Conservation (phyloP, 1,139 yeast genomes). For the Debaryomyces sp. region DNA sequence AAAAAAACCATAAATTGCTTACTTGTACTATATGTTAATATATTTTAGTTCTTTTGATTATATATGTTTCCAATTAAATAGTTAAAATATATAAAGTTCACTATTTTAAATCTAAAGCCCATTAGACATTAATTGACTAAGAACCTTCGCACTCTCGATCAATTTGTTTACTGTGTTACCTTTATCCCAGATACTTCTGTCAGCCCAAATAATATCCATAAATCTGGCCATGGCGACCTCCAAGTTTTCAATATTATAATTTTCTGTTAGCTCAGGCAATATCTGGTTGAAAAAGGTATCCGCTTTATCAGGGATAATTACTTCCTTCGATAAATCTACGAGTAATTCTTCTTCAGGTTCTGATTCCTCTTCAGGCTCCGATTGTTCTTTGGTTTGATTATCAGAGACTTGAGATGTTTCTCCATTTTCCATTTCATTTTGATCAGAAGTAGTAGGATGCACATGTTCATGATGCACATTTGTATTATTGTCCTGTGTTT, state of each 20-base stretch:
- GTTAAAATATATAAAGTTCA: slow-evolving; percentile 7
- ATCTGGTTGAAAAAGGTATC: slow-evolving; percentile 20
- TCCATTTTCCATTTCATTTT: slow-evolving; percentile 1
- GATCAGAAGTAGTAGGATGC: not conserved
- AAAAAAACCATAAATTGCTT: not conserved
- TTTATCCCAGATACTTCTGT: slow-evolving; percentile 70
- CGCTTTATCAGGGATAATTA: slow-evolving; percentile 19
- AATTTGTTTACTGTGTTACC: slow-evolving; percentile 36
- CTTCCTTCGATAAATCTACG: slow-evolving; percentile 19
- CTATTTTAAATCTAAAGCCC: slow-evolving; percentile 1
- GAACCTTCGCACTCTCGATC: slow-evolving; percentile 18
- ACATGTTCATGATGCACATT: not conserved
- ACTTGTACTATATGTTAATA: slow-evolving; percentile 5
- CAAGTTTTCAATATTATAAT: slow-evolving; percentile 64
- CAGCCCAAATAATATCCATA: slow-evolving; percentile 76
- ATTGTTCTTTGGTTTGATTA: not conserved
- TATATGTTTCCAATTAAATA: slow-evolving; percentile 2
- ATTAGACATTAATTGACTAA: not conserved
- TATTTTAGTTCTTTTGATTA: slow-evolving; percentile 1
- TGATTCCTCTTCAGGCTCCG: slow-evolving; percentile 21
- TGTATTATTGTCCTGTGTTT: not conserved
- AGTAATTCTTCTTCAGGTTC: slow-evolving; percentile 27
- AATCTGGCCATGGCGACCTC: slow-evolving; percentile 75
- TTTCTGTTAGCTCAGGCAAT: slow-evolving; percentile 44
- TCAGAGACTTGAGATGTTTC: not conserved